Base-by-base conservation (phyloP, 2,329 filamentous ascomycete genomes). In the Arthrinium phaeospermum region DNA sequence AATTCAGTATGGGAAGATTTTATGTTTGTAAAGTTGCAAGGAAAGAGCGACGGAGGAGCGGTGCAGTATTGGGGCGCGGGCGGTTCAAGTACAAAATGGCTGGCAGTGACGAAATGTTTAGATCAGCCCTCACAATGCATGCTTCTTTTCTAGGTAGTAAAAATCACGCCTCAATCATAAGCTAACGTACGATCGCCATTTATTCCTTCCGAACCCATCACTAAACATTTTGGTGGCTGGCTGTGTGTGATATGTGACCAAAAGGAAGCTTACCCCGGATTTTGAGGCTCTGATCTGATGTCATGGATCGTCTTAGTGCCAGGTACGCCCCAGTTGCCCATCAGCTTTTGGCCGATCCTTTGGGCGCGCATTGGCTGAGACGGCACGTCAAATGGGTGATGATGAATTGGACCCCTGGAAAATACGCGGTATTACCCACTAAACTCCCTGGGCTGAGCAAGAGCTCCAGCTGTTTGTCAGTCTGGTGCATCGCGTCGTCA, bases 271-370 rank as follows among this genome's bases (percentile, higher is more conserved):
- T 64, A 64, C 57, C 57, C 57, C 57, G 34, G 57, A 41, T 64
- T 64, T 41, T 64, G 57, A 41, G 57, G 57, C 67, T 37, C 44
- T 44, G 27, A 34, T 49, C 67, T 69, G 67, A 69, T 69, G 67
- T 69, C 67, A 69, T 69, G 67, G 67, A 69, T 49, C 27, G 16
- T 27, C 19, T 64, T 69, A 69, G 67, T 34, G 45, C 45, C 67
- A 69, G 67, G 67, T 41, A 64, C 57, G 30, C 53, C 34, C 57
- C 46, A 22, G 2, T 49, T 19, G 8, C 57, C 30, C 8, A 41
- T 41, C 34, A 41, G 57, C n/a, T 19, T 34, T 34, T 41, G 37
- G 53, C 24, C 27, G 57, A 64, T 64, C 34, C 57, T 4, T 4
- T n/a, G 41, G n/a, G n/a, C 44, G 22, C 27, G 16, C 30, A 30